Base-by-base conservation (phyloP, 208 protist genomes). In the Jaenimonas drosophilae region DNA sequence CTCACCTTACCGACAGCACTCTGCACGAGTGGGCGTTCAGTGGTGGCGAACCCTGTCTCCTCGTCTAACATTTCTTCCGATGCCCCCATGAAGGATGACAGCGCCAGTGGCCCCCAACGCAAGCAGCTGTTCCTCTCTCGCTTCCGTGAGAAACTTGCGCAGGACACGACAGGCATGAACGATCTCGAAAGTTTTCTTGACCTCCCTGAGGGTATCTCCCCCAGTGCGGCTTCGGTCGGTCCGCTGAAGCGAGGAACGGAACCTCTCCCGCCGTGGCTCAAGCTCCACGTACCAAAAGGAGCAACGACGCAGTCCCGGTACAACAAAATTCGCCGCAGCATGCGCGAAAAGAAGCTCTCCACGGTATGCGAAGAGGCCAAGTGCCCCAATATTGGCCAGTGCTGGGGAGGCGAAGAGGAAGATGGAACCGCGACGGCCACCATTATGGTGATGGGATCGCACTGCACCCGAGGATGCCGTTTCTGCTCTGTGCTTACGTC, bases 331-430 rank as follows among this genome's bases (percentile, higher is more conserved):
- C 76, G 78, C 21, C 56, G 53, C 21, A 76, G 65, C 27, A 88
- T 96, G 76, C 68, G 80, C 12, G 76, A 73, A 34, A 90, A 91
- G 51, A 76, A 84, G 36, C 75, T 96, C 4, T 85, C 85, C 7
- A 96, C 88, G 1, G 85, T 96, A 24, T 96, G 88, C 45, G 80
- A 96, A 46, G 85, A 96, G 64, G 97, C 96, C n/a, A 95, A 96
- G 47, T 99, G 97, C 70, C 96, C 96, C 2, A 99, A 99, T 70
- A 98, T 98, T 62, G 95, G 95, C 14, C 96, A 98, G 69, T 99
- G 97, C 77, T 99, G 97, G 96, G 94, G 94, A 29, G 96, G 62
- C 47, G 68, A 63, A 11, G 75, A 79, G 41, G 66, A 91, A 44
- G 65, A 96, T 28, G 69, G 80, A 37, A 68, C 65, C 11, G 93